phyloP scores from a whole-genome alignment of 2,329 filamentous ascomycete genomes.

The Talaromyces atroroseus region DNA sequence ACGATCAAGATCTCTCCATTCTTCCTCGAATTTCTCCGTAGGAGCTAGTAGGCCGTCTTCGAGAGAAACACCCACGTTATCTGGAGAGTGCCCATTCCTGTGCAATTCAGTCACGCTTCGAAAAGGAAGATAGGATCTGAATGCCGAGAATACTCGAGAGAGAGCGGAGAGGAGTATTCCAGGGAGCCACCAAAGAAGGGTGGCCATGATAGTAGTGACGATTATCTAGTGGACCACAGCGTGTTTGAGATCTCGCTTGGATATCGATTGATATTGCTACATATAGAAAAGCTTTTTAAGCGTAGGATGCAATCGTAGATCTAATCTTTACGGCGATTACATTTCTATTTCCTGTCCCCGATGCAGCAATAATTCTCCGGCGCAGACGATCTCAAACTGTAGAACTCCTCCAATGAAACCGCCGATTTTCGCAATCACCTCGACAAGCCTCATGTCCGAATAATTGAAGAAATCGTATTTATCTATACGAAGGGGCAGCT shows the following conservation, averaged over 20 bases:
- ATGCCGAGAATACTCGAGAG: neutral
- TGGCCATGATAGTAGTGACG: neutral
- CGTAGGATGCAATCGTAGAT: too few relatives aligned
- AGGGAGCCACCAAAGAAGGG: neutral
- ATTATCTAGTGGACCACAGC: neutral
- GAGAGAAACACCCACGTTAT: neutral
- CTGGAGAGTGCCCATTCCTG: neutral
- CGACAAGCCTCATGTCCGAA: neutral
- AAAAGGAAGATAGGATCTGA: neutral
- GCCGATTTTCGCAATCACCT: neutral
- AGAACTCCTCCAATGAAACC: neutral
- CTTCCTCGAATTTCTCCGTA: constrained; percentile 1
- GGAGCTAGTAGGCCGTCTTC: neutral
- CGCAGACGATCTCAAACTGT: too few relatives aligned
- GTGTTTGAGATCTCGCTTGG: neutral
- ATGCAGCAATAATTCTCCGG: neutral
- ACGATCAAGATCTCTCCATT: constrained; percentile 7
- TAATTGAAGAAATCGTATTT: neutral
- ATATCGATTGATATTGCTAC: neutral
- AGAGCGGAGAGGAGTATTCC: neutral
- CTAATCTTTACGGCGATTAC: neutral
- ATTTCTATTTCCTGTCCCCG: neutral
- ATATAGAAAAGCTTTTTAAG: too few relatives aligned
- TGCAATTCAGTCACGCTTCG: neutral
- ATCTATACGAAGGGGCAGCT: neutral